Evolutionary conservation across 2,329 filamentous ascomycete species (phyloP), one percentile per base, ranked within the genome.

Genomic region (Cladosporium sp.): DNA sequence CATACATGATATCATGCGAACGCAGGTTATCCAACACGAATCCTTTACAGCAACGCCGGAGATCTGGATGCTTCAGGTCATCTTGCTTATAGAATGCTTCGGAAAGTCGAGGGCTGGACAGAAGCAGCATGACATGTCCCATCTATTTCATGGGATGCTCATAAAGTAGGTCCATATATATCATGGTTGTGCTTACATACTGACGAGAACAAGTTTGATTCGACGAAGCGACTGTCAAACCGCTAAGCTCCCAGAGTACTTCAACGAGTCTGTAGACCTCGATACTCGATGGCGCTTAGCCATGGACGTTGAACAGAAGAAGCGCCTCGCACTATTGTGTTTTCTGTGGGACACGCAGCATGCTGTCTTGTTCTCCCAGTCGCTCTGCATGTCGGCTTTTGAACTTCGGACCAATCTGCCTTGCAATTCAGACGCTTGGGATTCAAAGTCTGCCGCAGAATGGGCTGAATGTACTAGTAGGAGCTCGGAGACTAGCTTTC

Each of bases 331-430:
- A 0, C 72, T 83, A 34, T 68, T 82, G 4, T 84, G 80, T 59
- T 85, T 85, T 61, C 79, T 84, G 70, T 84, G 81, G 82, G 82
- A 84, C 56, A 82, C 80, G 0, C 80, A 84, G 49, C 80, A 84
- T 53, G 80, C 81, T 0, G 79, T 84, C 0, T 69, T 84, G 0
- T 84, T 84, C 61, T 83, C 79, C n/a, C 81, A 84, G 59, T 82
- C 79, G 4, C 71, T 85, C 0, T 84, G 81, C 64, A 84, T 84
- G 80, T 84, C 80, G 1, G 79, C 80, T 0, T 84, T 84, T 43
- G 81, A 84, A 57, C 71, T 85, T 1, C 74, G 79, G 1, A 73
- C 80, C 0, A 71, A 73, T 2, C 62, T 84, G 2, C 82, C 81
- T 0, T 83, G 79, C 57, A 71, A 74, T 36, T 72, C 80, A 43